These are phyloP conservation scores for Russula vinacea DNA, from an alignment of 768 basidiomycete genomes.

Conservation along the genomic window DNA sequence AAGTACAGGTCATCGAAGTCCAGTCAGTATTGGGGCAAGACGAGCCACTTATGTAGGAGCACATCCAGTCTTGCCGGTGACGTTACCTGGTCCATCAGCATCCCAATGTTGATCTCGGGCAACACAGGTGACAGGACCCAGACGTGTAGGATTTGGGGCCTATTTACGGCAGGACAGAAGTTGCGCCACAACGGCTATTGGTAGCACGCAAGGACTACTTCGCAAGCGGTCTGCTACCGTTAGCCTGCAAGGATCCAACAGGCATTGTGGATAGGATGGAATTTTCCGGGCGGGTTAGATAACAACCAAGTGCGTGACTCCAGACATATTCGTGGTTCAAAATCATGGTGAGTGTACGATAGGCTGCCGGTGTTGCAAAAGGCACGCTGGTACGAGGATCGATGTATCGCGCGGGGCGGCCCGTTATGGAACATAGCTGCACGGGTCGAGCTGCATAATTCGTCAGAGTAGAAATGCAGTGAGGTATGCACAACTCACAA, in stretches of 20 bases:
- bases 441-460: conserved; percentile 54
- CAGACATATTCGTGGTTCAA: conserved; percentile 70
- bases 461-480: conserved; percentile 7
- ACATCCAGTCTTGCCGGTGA: not conserved
- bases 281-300: conserved; percentile 33
- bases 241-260: not conserved
- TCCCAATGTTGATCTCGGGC: not conserved
- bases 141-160: not conserved
- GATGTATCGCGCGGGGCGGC: conserved; percentile 67
- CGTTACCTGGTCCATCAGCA: not conserved
- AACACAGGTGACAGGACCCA: not conserved
- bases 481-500: conserved; percentile 41
- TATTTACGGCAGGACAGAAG: not conserved
- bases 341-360: conserved; percentile 56
- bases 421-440: conserved; percentile 73
- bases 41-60: not conserved
- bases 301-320: conserved; percentile 46
- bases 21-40: not conserved
- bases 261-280: not conserved
- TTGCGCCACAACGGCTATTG: not conserved
- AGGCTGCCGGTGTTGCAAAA: conserved; percentile 69
- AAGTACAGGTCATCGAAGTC: not conserved
- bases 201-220: not conserved
- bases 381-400: conserved; percentile 81
- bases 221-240: not conserved